Evolutionary conservation across 257 asterid species (phyloP).

Genomic region (Mentha longifolia): DNA sequence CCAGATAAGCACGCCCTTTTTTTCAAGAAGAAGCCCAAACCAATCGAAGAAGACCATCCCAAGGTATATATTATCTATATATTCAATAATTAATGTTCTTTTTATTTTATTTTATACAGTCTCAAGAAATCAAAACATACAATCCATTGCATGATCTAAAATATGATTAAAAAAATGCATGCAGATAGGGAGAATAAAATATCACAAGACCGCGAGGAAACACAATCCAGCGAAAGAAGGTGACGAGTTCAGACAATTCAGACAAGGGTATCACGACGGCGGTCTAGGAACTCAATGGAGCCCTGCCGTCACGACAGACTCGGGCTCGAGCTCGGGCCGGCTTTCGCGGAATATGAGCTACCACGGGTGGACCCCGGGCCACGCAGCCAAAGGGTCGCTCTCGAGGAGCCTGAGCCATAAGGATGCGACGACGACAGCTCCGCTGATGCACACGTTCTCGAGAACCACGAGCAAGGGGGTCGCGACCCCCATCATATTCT

Average conservation of each 20-base stretch:
- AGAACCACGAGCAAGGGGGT: slow-evolving; percentile 47
- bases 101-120: neutral
- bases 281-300: slow-evolving; percentile 34
- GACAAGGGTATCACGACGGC: slow-evolving; percentile 25
- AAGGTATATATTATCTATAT: slow-evolving; percentile 7
- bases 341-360: slow-evolving; percentile 27
- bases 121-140: neutral
- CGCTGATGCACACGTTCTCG: slow-evolving; percentile 28
- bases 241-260: slow-evolving; percentile 23
- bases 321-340: slow-evolving; percentile 30
- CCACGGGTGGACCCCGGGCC: slow-evolving; percentile 2
- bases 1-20: slow-evolving; percentile 33
- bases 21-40: slow-evolving; percentile 41
- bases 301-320: slow-evolving; percentile 9
- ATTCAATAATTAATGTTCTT: too few species aligned
- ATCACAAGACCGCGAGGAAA: slow-evolving; percentile 13
- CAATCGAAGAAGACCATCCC: slow-evolving; percentile 31
- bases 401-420: slow-evolving; percentile 42
- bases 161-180: neutral
- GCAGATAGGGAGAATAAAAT: slow-evolving; percentile 38
- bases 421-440: slow-evolving; percentile 21
- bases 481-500: slow-evolving; percentile 54
- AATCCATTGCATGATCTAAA: too few species aligned
- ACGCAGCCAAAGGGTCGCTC: slow-evolving; percentile 36
- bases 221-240: slow-evolving; percentile 7